Evolutionary conservation across 192 early-diverging fungal genomes (phyloP).

Genomic region (Podila epigama): DNA sequence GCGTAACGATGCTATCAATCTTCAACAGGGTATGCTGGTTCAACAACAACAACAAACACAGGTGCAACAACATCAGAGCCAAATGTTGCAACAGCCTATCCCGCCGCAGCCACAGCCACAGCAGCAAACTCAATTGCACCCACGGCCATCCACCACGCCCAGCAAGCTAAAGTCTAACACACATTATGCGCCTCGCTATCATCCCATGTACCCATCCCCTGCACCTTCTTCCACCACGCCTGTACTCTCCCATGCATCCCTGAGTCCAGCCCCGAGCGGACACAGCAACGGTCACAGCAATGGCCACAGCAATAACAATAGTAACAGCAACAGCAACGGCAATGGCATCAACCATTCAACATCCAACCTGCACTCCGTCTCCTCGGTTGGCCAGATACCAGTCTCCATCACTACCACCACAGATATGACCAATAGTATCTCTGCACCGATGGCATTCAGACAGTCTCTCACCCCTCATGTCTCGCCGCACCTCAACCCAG

Average conservation of each 20-base stretch:
- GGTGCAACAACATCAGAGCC: background rate
- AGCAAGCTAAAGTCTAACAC: slow-evolving; percentile 33
- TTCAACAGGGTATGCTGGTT: background rate
- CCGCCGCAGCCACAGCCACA: slow-evolving; percentile 2
- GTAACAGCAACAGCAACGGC: no score
- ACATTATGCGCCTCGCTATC: slow-evolving; percentile 34
- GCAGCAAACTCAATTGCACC: slow-evolving; percentile 3
- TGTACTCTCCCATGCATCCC: slow-evolving; percentile 21
- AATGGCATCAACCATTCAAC: slow-evolving; percentile 20
- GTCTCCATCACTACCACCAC: slow-evolving; percentile 6
- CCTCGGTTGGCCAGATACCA: background rate
- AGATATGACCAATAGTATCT: slow-evolving; percentile 3
- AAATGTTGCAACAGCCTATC: slow-evolving; percentile 8
- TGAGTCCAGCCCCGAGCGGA: slow-evolving; percentile 6
- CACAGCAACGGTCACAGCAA: no score
- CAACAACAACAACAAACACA: slow-evolving; percentile 12
- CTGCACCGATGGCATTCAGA: background rate
- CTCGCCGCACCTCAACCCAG: slow-evolving; percentile 29
- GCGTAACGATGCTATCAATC: background rate
- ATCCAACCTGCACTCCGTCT: slow-evolving; percentile 1
- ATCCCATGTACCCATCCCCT: slow-evolving; percentile 44
- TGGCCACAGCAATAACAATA: no score
- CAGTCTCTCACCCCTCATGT: slow-evolving; percentile 25
- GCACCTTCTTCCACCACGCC: slow-evolving; percentile 31
- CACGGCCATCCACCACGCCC: slow-evolving; percentile 5